These are phyloP conservation scores for Plasmodium billcollinsi DNA, from an alignment of 169 alveolate genomes.

Conservation along the genomic window DNA sequence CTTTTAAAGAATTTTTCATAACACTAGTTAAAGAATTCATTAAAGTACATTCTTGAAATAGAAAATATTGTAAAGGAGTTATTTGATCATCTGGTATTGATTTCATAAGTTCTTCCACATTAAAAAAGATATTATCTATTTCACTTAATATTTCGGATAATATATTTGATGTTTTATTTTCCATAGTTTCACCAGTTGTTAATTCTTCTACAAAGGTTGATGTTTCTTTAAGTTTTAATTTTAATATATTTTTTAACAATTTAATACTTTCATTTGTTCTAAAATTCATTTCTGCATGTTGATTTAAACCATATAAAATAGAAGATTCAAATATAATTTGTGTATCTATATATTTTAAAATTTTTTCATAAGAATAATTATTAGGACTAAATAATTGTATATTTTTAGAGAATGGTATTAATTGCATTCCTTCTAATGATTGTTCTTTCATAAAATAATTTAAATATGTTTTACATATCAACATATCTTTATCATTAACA, in stretches of 20 bases:
- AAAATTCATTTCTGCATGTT: slow-evolving; percentile 75
- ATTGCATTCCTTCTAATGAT: slow-evolving; percentile 94
- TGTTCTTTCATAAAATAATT: slow-evolving; percentile 94
- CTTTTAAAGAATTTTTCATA: slow-evolving; percentile 87
- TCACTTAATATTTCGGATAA: slow-evolving; percentile 51
- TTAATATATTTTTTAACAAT: slow-evolving; percentile 60
- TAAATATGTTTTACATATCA: slow-evolving; percentile 92
- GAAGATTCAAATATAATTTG: slow-evolving; percentile 63
- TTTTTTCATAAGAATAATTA: slow-evolving; percentile 71
- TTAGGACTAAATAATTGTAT: slow-evolving; percentile 62
- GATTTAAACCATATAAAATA: slow-evolving; percentile 65
- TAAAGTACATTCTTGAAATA: slow-evolving; percentile 70
- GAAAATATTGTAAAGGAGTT: slow-evolving; percentile 87
- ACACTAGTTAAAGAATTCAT: slow-evolving; percentile 37
- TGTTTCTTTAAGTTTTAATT: slow-evolving; percentile 60
- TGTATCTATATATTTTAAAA: slow-evolving; percentile 71
- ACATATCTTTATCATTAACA: slow-evolving; percentile 96
- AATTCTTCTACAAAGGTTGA: slow-evolving; percentile 68
- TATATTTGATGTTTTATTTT: slow-evolving; percentile 36
- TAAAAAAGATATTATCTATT: slow-evolving; percentile 59
- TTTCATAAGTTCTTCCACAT: slow-evolving; percentile 64
- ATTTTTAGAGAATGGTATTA: slow-evolving; percentile 90
- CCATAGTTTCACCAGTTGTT: slow-evolving; percentile 67
- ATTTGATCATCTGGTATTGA: slow-evolving; percentile 92
- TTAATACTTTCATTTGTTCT: slow-evolving; percentile 76